A percentile compares a stretch with the other conserved stretches of the same genome.
These are phyloP conservation scores for Stemphylium lycopersici DNA, from an alignment of 2,329 filamentous ascomycete species.

Conservation along the genomic window DNA sequence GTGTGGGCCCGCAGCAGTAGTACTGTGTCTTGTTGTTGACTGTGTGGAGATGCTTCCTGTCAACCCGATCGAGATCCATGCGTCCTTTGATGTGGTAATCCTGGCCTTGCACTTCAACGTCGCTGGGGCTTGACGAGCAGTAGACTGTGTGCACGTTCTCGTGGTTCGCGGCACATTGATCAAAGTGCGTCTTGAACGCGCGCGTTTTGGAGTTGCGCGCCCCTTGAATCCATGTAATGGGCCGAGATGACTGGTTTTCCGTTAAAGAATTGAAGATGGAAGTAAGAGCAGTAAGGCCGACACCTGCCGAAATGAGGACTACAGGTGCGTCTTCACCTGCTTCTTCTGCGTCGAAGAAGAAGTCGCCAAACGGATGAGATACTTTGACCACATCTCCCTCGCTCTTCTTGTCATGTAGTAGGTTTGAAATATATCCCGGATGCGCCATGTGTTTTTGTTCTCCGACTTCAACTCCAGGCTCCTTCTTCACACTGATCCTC, in stretches of 20 bases:
- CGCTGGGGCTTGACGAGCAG: constrained; percentile 62
- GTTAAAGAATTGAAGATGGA: constrained; percentile 66
- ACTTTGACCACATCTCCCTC: constrained; percentile 69
- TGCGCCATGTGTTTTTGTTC: constrained; percentile 57
- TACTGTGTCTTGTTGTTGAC: constrained; percentile 65
- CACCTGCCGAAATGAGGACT: constrained; percentile 71
- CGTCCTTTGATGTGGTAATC: constrained; percentile 67
- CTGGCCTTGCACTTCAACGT: constrained; percentile 54
- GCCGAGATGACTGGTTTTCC: constrained; percentile 45
- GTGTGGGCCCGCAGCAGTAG: constrained; percentile 72
- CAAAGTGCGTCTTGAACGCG: constrained; percentile 63
- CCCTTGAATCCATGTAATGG: constrained; percentile 69
- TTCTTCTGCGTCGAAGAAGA: constrained; percentile 63
- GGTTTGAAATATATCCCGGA: constrained; percentile 72
- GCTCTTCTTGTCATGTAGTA: constrained; percentile 67
- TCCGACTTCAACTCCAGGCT: constrained; percentile 59
- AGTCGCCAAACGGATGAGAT: constrained; percentile 68
- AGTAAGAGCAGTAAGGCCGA: constrained; percentile 70
- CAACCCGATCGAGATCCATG: constrained; percentile 64
- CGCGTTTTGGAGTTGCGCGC: constrained; percentile 58
- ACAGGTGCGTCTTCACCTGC: constrained; percentile 57
- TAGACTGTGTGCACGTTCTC: constrained; percentile 60
- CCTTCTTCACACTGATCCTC: constrained; percentile 74
- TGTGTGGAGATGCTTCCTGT: constrained; percentile 62
- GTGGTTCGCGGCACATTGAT: constrained; percentile 51